Evolutionary conservation across 169 alveolate species (phyloP), one percentile per base, ranked within the genome.

Genomic region (Plasmodium gallinaceum): DNA sequence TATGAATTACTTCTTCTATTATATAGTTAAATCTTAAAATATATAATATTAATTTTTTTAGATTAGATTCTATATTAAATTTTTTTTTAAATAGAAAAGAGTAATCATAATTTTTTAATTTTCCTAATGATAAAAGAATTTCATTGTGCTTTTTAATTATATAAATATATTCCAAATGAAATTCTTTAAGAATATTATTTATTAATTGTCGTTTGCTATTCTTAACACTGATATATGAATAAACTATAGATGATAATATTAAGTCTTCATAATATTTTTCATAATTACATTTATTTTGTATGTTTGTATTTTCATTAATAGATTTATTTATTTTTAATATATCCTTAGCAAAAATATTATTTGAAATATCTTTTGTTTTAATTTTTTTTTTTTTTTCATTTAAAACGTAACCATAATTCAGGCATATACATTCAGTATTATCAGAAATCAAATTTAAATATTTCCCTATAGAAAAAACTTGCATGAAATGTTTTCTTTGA

Each of bases 401-500:
- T n/a, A 83, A 71, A 12, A 83, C 83, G 20, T 62, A 83, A 24
- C 91, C 91, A 18, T 83, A 83, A 46, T 69, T 68, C 20, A 83
- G 32, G 45, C 91, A 83, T n/a, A 51, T 5, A 83, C 83, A 83
- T 83, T 83, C 74, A 0, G 22, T 64, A 4, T 68, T 7, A 0
- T 48, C 9, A 0, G 60, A 20, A 26, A 83, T 10, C 10, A 83
- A 62, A 54, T 83, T 54, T 69, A 71, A 20, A 83, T 43, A 45
- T n/a, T 87, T 86, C 0, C 65, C 51, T 3, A 74, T 60, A 5
- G 91, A 48, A 88, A 76, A 54, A 43, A 92, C 94, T 80, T 86
- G 92, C 66, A 57, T 61, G 68, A 94, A 94, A 86, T 94, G 96
- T 12, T 88, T 57, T 20, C 52, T 74, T 61, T 94, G 96, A 18